Conservation (phyloP, 1,284 basidiomycete genomes). For the Paramarasmius palmivorus region DNA sequence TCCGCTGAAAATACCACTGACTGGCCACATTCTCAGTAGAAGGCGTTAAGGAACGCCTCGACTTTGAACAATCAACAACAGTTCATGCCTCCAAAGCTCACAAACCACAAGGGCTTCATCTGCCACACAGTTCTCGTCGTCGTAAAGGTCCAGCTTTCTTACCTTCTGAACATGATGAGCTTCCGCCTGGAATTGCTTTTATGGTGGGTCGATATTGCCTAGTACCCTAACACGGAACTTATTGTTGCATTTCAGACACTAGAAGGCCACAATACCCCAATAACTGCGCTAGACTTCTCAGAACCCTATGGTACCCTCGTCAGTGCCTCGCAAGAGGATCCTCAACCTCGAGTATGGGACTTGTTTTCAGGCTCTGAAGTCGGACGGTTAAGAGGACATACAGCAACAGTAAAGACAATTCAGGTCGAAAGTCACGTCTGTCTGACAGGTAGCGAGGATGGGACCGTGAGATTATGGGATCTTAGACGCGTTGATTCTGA, state of each 20-base stretch:
- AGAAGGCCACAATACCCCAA: conserved; percentile 76
- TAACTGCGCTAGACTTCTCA: conserved; percentile 92
- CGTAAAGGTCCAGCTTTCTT: conserved; percentile 92
- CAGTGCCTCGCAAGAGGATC: conserved; percentile 79
- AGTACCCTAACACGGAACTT: conserved; percentile 6
- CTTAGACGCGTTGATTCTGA: conserved; percentile 78
- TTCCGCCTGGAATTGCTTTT: conserved; percentile 94
- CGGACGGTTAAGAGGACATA: conserved; percentile 79
- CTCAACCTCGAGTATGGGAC: conserved; percentile 87
- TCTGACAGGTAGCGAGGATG: conserved; percentile 89
- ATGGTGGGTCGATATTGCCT: conserved; percentile 62
- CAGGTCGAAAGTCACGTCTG: conserved; percentile 95
- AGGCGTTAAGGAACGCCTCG: conserved; percentile 83
- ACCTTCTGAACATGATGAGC: conserved; percentile 95
- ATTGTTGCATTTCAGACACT: conserved; percentile 60
- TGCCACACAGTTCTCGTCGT: conserved; percentile 66
- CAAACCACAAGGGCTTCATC: conserved; percentile 41
- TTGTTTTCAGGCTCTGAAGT: conserved; percentile 80
- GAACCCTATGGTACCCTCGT: conserved; percentile 96
- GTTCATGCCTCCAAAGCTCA: conserved; percentile 35
- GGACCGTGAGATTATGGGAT: conserved; percentile 87
- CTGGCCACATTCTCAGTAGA: conserved; percentile 55
- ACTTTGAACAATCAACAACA: conserved; percentile 56
- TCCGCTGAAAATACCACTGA: conserved; percentile 8
- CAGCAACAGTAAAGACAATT: conserved; percentile 81